These are phyloP conservation scores for Epichloe coenophiala DNA, from an alignment of 2,329 filamentous ascomycete genomes.

Conservation along the genomic window DNA sequence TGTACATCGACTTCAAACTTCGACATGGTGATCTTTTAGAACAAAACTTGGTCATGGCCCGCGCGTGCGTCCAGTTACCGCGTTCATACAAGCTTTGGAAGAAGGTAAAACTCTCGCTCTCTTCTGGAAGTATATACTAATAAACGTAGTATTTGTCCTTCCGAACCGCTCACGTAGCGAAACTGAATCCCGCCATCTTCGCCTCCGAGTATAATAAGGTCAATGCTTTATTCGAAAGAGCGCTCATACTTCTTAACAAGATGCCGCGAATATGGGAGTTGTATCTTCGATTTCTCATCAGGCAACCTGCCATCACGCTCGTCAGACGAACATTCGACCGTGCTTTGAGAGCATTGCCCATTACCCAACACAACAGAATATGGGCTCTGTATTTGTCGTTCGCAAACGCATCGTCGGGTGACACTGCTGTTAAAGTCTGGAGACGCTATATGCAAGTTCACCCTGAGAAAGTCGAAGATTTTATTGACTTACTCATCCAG, in stretches of 20 bases:
- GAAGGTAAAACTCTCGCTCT: constrained; percentile 41
- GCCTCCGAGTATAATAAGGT: constrained; percentile 80
- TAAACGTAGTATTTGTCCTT: constrained; percentile 63
- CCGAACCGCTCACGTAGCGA: constrained; percentile 65
- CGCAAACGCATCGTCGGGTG: constrained; percentile 76
- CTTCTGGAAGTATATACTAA: constrained; percentile 6
- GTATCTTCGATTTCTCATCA: constrained; percentile 81
- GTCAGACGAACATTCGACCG: constrained; percentile 85
- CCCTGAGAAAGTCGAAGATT: constrained; percentile 89
- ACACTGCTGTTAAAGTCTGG: constrained; percentile 89
- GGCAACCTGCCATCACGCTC: constrained; percentile 80
- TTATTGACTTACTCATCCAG: constrained; percentile 75
- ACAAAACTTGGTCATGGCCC: constrained; percentile 77
- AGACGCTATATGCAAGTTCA: constrained; percentile 93
- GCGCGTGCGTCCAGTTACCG: constrained; percentile 78
- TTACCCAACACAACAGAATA: constrained; percentile 90
- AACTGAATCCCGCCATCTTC: constrained; percentile 70
- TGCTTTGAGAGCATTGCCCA: constrained; percentile 76
- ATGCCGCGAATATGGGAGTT: constrained; percentile 99
- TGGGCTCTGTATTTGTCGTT: constrained; percentile 89
- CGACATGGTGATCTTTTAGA: constrained; percentile 76
- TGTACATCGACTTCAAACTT: constrained; percentile 83
- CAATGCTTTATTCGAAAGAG: constrained; percentile 86
- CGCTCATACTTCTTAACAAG: constrained; percentile 88
- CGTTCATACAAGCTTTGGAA: constrained; percentile 98